Base-by-base conservation (phyloP, 768 basidiomycete genomes). In the Lactarius trivialis region DNA sequence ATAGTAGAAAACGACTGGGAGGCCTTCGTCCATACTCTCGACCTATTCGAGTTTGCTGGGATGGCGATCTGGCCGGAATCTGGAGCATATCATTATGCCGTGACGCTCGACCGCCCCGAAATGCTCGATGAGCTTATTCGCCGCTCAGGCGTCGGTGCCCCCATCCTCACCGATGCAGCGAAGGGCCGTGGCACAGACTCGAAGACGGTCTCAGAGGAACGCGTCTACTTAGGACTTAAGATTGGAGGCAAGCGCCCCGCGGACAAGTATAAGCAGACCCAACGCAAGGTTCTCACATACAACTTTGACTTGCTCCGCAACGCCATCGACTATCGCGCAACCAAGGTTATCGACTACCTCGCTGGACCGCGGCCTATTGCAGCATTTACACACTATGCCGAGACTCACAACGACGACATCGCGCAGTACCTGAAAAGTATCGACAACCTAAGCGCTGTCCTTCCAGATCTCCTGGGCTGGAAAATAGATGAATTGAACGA, bases 191-290 rank as follows among this genome's bases (percentile, higher is more conserved):
- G 73, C 21, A 60, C 67, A 14, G 68, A 28, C 61, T 63, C 43
- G 76, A 77, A 64, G 77, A 78, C 64, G 65, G 71, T 58, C 76
- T 78, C 68, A 76, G 72, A 68, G 51, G 53, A 21, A 36, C 61
- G 57, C 17, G 43, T 79, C 0, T 86, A 86, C 66, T 79, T 85
- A 19, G 84, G 85, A 0, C 74, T 87, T 45, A 79, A 79, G 58
- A 81, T 86, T 24, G 82, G 84, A 61, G 84, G 84, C n/a, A 84
- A 83, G 74, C 85, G 85, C 67, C 75, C 82, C 3, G 74, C 75
- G 17, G 83, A 85, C 64, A 70, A n/a, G 73, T 78, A 1, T 67
- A 60, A 15, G 52, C 58, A 26, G 39, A 36, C 21, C 0, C 34
- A 1, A 32, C 48, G 9, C 45, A 52, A 21, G 21, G 3, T 7